These are phyloP conservation scores for Trichoderma gracile DNA, from an alignment of 2,329 filamentous ascomycete species.

Conservation along the genomic window DNA sequence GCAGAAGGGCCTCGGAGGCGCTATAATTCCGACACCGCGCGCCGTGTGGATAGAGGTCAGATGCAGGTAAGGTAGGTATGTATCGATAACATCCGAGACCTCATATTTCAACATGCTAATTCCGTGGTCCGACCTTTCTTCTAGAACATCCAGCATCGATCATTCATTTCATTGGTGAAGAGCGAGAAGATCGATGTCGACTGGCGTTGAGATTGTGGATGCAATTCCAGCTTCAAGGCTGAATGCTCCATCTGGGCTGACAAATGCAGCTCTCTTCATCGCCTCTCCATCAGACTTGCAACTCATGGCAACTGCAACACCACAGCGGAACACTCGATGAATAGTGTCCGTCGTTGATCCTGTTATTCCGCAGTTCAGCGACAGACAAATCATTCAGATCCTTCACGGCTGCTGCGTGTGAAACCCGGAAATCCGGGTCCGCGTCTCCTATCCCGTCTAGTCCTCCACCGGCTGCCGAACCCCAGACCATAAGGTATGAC, in stretches of 20 bases:
- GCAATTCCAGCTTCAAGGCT: not conserved
- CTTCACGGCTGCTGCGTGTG: not conserved
- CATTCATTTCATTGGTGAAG: not conserved
- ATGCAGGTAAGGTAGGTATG: no score
- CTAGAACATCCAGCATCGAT: not conserved
- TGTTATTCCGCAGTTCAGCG: not conserved
- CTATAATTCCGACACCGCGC: not conserved
- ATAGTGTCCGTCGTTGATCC: not conserved
- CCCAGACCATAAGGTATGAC: no score
- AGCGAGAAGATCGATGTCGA: not conserved
- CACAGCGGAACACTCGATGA: not conserved
- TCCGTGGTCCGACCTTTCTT: not conserved
- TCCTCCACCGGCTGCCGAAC: no score
- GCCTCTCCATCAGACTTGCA: not conserved
- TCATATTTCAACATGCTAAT: not conserved
- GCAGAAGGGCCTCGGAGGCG: not conserved
- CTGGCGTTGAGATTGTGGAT: not conserved
- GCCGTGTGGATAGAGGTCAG: not conserved
- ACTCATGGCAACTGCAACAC: no score
- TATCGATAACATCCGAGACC: not conserved
- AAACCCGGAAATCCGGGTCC: not conserved
- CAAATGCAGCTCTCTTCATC: not conserved
- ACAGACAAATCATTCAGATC: no score
- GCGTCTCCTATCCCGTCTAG: no score
- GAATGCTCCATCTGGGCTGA: not conserved